phyloP scores from a whole-genome alignment of 148 eudicot genomes.

The Cornus suecica region DNA sequence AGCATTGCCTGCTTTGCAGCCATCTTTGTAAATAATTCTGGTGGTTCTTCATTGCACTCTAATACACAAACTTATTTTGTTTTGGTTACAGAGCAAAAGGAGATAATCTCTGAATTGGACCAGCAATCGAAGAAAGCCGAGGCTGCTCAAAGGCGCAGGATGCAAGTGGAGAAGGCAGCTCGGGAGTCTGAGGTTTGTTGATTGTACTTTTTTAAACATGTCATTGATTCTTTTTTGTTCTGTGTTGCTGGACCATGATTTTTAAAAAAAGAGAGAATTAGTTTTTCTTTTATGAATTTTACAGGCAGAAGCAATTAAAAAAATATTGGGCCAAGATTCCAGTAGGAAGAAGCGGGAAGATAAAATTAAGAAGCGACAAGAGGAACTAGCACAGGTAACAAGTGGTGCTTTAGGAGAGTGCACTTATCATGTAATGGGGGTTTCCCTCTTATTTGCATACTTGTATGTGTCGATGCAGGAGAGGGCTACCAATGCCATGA shows the following conservation, averaged over 20 bases:
- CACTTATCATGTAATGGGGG: background rate
- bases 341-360: conserved; percentile 51
- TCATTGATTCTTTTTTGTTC: background rate
- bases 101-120: conserved; percentile 48
- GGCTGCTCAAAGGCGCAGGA: conserved; percentile 50
- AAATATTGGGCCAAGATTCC: conserved; percentile 57
- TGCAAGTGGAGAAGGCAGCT: conserved; percentile 55
- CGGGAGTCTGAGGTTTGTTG: conserved; percentile 49
- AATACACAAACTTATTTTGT: background rate
- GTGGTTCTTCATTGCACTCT: background rate
- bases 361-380: conserved; percentile 45
- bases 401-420: background rate
- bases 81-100: conserved; percentile 46
- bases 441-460: background rate
- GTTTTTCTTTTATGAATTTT: background rate
- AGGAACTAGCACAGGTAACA: conserved; percentile 45
- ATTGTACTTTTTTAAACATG: too few relatives aligned
- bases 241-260: background rate
- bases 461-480: conserved; percentile 33
- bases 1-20: background rate
- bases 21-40: background rate
- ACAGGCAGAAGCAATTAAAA: conserved; percentile 59
- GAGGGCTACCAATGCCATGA: conserved; percentile 32
- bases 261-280: background rate
- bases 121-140: conserved; percentile 59